Evolutionary conservation across 495 filamentous ascomycete genomes (phyloP).

Genomic region (Penicillium soppii): DNA sequence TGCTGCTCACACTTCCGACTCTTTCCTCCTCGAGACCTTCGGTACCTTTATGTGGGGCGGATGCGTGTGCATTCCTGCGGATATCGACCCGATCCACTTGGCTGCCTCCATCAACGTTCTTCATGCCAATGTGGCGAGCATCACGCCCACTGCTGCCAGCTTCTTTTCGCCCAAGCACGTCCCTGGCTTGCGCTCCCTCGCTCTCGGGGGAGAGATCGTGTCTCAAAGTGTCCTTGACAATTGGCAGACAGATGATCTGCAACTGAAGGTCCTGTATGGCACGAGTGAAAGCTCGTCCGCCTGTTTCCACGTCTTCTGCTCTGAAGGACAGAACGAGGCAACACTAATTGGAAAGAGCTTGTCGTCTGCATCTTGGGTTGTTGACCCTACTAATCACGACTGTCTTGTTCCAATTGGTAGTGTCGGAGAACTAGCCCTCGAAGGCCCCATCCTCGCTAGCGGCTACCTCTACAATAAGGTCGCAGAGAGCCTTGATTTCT

Average conservation of each 20-base stretch:
- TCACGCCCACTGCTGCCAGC: slow-evolving; percentile 48
- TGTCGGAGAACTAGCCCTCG: slow-evolving; percentile 62
- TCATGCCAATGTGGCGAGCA: slow-evolving; percentile 29
- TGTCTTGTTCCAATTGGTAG: slow-evolving; percentile 55
- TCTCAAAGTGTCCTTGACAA: not conserved
- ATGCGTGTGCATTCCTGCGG: slow-evolving; percentile 44
- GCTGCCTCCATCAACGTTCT: slow-evolving; percentile 34
- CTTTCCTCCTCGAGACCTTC: slow-evolving; percentile 40
- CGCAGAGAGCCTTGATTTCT: slow-evolving; percentile 38
- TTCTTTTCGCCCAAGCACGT: slow-evolving; percentile 45
- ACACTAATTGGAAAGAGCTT: slow-evolving; percentile 24
- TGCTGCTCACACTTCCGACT: slow-evolving; percentile 45
- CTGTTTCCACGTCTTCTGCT: slow-evolving; percentile 19
- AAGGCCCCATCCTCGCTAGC: slow-evolving; percentile 53
- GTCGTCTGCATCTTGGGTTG: slow-evolving; percentile 50
- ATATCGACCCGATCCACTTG: slow-evolving; percentile 28
- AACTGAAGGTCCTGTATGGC: slow-evolving; percentile 36
- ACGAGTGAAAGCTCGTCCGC: slow-evolving; percentile 36
- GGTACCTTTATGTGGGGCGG: slow-evolving; percentile 41
- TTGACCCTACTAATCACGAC: slow-evolving; percentile 52
- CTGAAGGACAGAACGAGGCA: not conserved
- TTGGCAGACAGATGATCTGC: slow-evolving; percentile 29
- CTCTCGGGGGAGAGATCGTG: slow-evolving; percentile 35
- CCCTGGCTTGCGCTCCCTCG: slow-evolving; percentile 37
- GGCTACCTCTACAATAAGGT: slow-evolving; percentile 49